Evolutionary conservation across 2,329 filamentous ascomycete species (phyloP), one percentile per base, ranked within the genome.

Genomic region (Thyridium curvatum): DNA sequence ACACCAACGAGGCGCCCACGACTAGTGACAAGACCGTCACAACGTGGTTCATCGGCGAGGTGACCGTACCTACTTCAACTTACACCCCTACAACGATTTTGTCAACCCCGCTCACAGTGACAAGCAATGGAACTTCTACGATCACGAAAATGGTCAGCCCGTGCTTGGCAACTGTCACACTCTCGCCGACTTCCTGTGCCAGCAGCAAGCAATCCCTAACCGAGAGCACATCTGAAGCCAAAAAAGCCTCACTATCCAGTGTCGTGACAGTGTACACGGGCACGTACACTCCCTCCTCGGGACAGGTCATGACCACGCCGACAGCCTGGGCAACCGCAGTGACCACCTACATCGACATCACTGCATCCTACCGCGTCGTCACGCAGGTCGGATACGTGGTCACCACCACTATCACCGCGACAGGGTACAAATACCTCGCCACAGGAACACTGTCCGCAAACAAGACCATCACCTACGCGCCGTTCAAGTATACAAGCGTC

Each of bases 21-120:
- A 45, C 34, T 34, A 31, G 37, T 18, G 37, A 45, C 30, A 42
- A 37, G 36, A 40, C 41, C 34, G 14, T 21, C 6, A 45, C 42
- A 3, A 39, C 15, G 18, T 42, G 39, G 39, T 16, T 31, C 26
- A 41, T 32, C 33, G 37, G n/a, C 4, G 21, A 33, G 15, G 32
- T 30, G 2, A 41, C 34, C 4, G 13, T n/a, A 10, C 37, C 39
- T 18, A 4, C 38, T 2, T 28, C 14, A 7, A 39, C 32, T 18
- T 13, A 14, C 18, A 18, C 36, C 14, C 12, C 32, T 21, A 28
- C 21, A 35, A 40, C 18, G 9, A 43, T 32, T 6, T 12, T 28
- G 15, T 35, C 28, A 13, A 14, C 31, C 16, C 41, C 38, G 8
- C 34, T 26, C 3, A 34, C 28, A 16, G 35, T 40, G 16, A 43